Evolutionary conservation across 768 basidiomycete species (phyloP).

Genomic region (Serendipita sp.): DNA sequence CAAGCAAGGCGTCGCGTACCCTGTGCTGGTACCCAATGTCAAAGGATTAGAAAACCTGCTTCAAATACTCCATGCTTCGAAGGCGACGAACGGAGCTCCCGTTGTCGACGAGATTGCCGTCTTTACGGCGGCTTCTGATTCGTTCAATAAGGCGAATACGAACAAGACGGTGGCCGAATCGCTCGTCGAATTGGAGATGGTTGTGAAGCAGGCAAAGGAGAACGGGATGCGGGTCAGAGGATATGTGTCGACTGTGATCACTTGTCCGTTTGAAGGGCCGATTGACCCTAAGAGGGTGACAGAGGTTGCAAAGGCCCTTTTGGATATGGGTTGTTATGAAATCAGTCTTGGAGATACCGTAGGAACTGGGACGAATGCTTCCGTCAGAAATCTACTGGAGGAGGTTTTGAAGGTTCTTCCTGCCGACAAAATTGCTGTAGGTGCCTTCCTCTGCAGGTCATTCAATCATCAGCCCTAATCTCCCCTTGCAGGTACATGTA

Average conservation of each 20-base stretch:
- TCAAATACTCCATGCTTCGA: constrained; percentile 29
- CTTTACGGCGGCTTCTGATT: constrained; percentile 79
- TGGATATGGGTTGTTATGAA: constrained; percentile 91
- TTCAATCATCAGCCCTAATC: background rate
- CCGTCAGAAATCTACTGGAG: constrained; percentile 51
- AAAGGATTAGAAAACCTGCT: constrained; percentile 60
- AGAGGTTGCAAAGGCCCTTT: constrained; percentile 51
- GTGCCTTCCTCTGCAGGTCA: constrained; percentile 13
- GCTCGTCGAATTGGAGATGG: constrained; percentile 42
- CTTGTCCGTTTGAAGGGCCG: constrained; percentile 75
- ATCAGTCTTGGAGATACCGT: constrained; percentile 87
- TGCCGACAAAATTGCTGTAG: constrained; percentile 54
- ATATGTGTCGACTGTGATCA: constrained; percentile 63
- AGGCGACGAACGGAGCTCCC: constrained; percentile 19
- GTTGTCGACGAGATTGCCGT: constrained; percentile 74
- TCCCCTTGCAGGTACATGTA: constrained; percentile 36
- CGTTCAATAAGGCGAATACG: constrained; percentile 73
- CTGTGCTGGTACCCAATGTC: constrained; percentile 70
- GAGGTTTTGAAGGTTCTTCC: constrained; percentile 48
- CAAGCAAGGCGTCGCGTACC: constrained; percentile 43
- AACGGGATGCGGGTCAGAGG: constrained; percentile 57
- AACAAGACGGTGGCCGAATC: constrained; percentile 62
- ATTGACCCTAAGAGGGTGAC: constrained; percentile 50
- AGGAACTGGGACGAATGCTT: constrained; percentile 63
- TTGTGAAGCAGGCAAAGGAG: constrained; percentile 44